These are phyloP conservation scores for Candida mesenterica DNA, from an alignment of 1,139 yeast species.

Conservation along the genomic window DNA sequence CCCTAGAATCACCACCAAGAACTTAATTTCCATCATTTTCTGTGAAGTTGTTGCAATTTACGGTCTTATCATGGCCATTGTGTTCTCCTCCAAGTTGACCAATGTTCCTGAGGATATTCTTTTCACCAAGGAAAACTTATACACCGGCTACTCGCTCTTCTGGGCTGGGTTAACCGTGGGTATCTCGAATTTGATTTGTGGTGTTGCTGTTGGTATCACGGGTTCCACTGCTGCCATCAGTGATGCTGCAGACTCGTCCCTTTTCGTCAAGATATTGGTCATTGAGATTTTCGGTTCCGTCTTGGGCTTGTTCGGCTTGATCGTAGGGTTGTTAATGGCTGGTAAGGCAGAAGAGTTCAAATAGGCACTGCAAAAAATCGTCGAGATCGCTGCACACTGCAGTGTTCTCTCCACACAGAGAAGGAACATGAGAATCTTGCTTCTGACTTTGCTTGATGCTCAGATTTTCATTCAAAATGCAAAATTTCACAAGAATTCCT, in stretches of 20 bases:
- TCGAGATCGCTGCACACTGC: constrained; percentile 1
- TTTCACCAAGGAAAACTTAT: constrained; percentile 79
- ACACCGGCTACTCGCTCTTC: constrained; percentile 90
- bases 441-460: too few relatives aligned
- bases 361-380: too few relatives aligned
- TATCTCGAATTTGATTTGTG: constrained; percentile 88
- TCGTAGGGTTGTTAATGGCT: constrained; percentile 96
- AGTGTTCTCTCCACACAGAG: not conserved
- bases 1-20: constrained; percentile 96
- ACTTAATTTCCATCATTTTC: constrained; percentile 92
- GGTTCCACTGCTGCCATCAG: constrained; percentile 98
- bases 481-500: too few relatives aligned
- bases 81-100: constrained; percentile 87
- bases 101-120: constrained; percentile 61
- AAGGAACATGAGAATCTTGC: too few relatives aligned
- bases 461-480: too few relatives aligned
- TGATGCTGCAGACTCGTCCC: constrained; percentile 95
- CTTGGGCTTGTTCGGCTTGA: constrained; percentile 88
- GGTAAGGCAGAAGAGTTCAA: constrained; percentile 86
- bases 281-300: constrained; percentile 97
- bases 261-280: constrained; percentile 93
- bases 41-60: constrained; percentile 99
- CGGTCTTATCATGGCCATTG: constrained; percentile 97
- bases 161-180: constrained; percentile 99
- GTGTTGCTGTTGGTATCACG: constrained; percentile 95